Evolutionary conservation across 1,284 basidiomycete species (phyloP), one percentile per base, ranked within the genome.

Genomic region (Cryptococcus neoformans): DNA sequence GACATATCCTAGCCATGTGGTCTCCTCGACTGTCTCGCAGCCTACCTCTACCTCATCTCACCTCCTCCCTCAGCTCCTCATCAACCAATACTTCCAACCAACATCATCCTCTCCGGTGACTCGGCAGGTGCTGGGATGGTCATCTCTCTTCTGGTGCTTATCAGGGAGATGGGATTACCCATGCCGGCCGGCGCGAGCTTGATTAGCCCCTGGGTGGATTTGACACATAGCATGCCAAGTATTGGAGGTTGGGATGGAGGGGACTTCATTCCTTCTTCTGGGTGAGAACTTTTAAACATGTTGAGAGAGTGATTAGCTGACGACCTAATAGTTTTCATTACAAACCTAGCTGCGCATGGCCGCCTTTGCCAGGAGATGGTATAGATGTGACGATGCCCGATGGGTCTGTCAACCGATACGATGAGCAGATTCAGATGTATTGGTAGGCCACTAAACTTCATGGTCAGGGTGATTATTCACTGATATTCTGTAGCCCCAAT

Each of bases 161-260:
- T 99, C 44, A 87, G 95, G 6, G 95, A 99, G 73, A 79, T 85
- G 38, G 86, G 84, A 0, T 79, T 95, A 36, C 93, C 92, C 1
- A 73, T 85, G 63, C 94, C 94, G 0, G 90, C 92, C 3, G 92
- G 90, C 7, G 90, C 84, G 1, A 82, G 91, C 37, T 79, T 93
- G 39, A 85, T 94, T 63, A 91, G 89, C 10, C 92, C 92, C 0
- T 95, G 90, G 91, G 90, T 89, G 74, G 94, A 97, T 75, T 78
- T 97, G 49, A 93, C 91, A 0, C 94, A 98, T 74, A 92, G 89
- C 0, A 96, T 97, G 77, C 90, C 90, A 0, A 93, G 90, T 62
- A 84, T 95, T 45, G 67, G 67, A 28, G 69, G 70, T 10, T 69
- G 64, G 56, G 70, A 72, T 46, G 67, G 63, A 3, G 72, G 68